These are phyloP conservation scores for Globisporangium emineosum DNA, from an alignment of 352 stramenopile genomes.

Conservation along the genomic window DNA sequence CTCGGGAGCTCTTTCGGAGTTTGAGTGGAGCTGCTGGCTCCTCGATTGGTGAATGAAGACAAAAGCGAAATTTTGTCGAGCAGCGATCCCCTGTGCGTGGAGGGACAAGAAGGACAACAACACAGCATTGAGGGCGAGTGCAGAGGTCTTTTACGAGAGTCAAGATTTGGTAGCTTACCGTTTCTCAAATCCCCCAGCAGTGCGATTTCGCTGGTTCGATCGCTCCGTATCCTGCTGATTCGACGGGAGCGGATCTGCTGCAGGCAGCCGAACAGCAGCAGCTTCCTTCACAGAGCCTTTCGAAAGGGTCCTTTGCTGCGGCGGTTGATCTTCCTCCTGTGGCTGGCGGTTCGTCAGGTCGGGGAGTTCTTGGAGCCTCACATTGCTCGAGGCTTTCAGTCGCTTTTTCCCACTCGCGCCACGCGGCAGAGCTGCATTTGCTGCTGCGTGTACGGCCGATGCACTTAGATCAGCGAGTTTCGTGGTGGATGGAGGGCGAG, in stretches of 20 bases:
- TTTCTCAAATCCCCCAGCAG: neutral
- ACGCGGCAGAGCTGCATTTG: neutral
- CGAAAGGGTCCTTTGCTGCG: neutral
- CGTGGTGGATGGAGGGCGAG: neutral
- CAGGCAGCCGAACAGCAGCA: neutral
- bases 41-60: slow-evolving; percentile 6
- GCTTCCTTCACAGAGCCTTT: neutral
- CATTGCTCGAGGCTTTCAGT: slow-evolving; percentile 11
- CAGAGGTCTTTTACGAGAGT: neutral
- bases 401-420: slow-evolving; percentile 14
- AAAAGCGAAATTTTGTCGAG: slow-evolving; percentile 16
- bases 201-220: neutral
- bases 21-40: neutral
- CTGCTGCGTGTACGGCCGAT: neutral
- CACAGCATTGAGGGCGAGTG: neutral
- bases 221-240: slow-evolving; percentile 32
- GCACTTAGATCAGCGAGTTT: neutral
- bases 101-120: neutral
- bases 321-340: slow-evolving; percentile 8
- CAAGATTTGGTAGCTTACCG: neutral
- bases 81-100: neutral
- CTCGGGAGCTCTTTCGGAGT: slow-evolving; percentile 47
- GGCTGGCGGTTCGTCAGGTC: slow-evolving; percentile 7
- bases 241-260: slow-evolving; percentile 10
- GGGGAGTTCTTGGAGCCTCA: slow-evolving; percentile 26